Base-by-base conservation (phyloP, 2,329 filamentous ascomycete genomes). In the Fusarium poae region DNA sequence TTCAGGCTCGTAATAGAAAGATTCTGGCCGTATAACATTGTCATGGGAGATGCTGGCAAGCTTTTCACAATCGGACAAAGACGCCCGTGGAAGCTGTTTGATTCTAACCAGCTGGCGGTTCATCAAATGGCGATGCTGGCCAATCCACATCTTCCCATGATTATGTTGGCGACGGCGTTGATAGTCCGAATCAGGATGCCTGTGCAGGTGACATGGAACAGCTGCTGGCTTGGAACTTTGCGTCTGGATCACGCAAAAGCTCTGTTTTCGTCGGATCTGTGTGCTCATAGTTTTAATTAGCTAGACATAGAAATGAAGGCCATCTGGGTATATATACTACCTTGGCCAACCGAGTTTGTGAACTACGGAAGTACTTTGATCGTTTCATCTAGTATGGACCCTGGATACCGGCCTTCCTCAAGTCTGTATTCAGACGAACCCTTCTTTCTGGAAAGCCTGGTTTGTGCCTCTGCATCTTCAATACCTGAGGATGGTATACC, bases 361-460 rank as follows among this genome's bases (percentile, higher is more conserved):
- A 20, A 29, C 16, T 18, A 45, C 43, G 27, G 23, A 29, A 20
- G 43, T 45, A 29, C 15, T 29, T 44, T 44, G 27, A 44, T 44
- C 21, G 27, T 45, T 23, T 46, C 44, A 46, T 32, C 30, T 25
- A 48, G 30, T 35, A 48, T 48, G 45, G 30, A 48, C 30, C 45
- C 29, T n/a, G 45, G 30, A 25, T 35, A 34, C 30, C 30, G 45
- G 13, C 30, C 45, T 35, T 48, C 45, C 15, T 48, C 45, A 25
- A 48, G 45, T 48, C 45, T 48, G 20, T 48, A 48, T 48, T 48
- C 45, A 35, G 45, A 48, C 30, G 45, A 48, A 48, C 45, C 45
- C 20, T 48, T 48, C 45, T 48, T 35, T 35, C 30, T 48, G 16
- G 45, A 48, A 48, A 48, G 5, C 44, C 44, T 46, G 18, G 11